Conservation (phyloP, 192 early-diverging fungal genomes). For the Linnemannia elongata region DNA sequence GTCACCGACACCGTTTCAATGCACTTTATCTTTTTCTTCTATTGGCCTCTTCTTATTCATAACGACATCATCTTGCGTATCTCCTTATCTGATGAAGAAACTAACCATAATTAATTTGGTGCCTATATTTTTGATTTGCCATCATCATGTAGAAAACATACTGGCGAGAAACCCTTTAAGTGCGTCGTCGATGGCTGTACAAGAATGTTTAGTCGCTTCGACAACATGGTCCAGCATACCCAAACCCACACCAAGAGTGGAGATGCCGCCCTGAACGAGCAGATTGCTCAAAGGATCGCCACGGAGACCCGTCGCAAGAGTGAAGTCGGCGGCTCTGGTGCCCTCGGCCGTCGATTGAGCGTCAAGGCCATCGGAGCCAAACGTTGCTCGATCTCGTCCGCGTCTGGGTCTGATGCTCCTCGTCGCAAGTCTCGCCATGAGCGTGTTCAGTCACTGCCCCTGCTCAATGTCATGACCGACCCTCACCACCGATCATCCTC, state of each 20-base stretch:
- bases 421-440: slow-evolving; percentile 16
- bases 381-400: slow-evolving; percentile 25
- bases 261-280: slow-evolving; percentile 24
- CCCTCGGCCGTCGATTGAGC: slow-evolving; percentile 12
- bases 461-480: slow-evolving; percentile 22
- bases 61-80: background rate
- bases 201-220: slow-evolving; percentile 80
- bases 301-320: slow-evolving; percentile 52
- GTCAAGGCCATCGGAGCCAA: slow-evolving; percentile 13
- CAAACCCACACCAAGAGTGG: slow-evolving; percentile 71
- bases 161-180: slow-evolving; percentile 69
- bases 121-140: background rate
- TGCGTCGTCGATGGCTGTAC: slow-evolving; percentile 76
- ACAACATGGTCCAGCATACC: slow-evolving; percentile 88
- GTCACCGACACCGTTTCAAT: background rate
- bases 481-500: slow-evolving; percentile 17
- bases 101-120: background rate
- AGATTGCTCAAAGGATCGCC: slow-evolving; percentile 40
- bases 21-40: background rate
- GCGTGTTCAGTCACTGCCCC: slow-evolving; percentile 26
- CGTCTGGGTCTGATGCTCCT: slow-evolving; percentile 8
- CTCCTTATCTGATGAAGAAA: background rate
- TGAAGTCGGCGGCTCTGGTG: slow-evolving; percentile 25
- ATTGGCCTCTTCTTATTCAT: background rate
- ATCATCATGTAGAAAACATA: slow-evolving; percentile 63